Conservation (phyloP, 495 filamentous ascomycete species). For the Clohesyomyces aquaticus region DNA sequence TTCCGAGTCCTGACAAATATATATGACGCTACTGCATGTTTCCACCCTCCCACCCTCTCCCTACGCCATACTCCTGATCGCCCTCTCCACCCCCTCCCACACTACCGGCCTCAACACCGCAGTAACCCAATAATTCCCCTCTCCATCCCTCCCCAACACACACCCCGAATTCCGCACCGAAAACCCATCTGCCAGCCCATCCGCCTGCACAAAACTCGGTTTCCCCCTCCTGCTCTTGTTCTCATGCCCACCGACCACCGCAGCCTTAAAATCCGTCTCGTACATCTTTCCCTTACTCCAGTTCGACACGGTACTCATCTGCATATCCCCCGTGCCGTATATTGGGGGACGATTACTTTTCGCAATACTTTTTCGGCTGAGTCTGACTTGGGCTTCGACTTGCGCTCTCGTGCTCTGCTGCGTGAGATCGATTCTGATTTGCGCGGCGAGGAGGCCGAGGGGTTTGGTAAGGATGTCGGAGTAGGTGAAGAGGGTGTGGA, state of each 20-base stretch:
- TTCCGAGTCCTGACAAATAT: too few relatives aligned
- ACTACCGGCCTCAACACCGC: constrained; percentile 1
- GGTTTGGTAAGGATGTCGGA: constrained; percentile 7
- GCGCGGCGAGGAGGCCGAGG: constrained; percentile 23
- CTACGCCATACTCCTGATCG: constrained; percentile 9
- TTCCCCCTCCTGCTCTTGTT: constrained; percentile 5
- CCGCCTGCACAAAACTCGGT: constrained; percentile 2
- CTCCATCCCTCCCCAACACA: constrained; percentile 18
- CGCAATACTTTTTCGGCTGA: not conserved
- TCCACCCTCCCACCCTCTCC: too few relatives aligned
- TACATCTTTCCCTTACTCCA: constrained; percentile 23
- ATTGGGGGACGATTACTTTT: too few relatives aligned
- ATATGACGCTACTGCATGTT: too few relatives aligned
- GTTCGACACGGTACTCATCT: constrained; percentile 14
- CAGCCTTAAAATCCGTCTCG: constrained; percentile 22
- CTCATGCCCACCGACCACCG: constrained; percentile 6
- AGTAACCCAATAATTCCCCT: constrained; percentile 28
- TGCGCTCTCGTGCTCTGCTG: constrained; percentile 10
- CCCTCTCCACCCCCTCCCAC: constrained; percentile 22
- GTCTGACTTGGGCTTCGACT: not conserved
- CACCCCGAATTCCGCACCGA: constrained; percentile 7
- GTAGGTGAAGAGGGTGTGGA: constrained; percentile 19
- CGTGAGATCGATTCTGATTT: constrained; percentile 20
- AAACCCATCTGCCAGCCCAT: constrained; percentile 8
- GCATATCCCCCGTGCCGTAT: not conserved